These are phyloP conservation scores for Cercis canadensis DNA, from an alignment of 306 rosid species.

Conservation along the genomic window DNA sequence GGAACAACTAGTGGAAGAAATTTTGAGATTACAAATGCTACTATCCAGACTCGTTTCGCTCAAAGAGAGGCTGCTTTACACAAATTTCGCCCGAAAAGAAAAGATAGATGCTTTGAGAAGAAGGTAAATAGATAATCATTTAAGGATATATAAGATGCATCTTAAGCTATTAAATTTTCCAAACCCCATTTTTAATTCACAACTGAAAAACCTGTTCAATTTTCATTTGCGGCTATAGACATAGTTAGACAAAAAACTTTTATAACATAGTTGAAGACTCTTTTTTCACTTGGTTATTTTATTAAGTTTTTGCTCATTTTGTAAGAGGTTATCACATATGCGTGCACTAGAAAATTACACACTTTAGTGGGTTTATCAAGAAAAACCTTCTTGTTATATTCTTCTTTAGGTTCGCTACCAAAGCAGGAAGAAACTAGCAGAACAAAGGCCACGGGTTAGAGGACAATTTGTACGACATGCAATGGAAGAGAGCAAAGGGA, in stretches of 20 bases:
- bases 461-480: slow-evolving; percentile 28
- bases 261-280: too few relatives aligned
- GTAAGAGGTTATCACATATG: too few relatives aligned
- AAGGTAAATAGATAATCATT: slow-evolving; percentile 36
- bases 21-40: slow-evolving; percentile 1
- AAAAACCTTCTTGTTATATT: not conserved
- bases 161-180: too few relatives aligned
- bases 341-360: too few relatives aligned
- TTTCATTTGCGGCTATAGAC: too few relatives aligned
- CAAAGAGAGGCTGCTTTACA: slow-evolving; percentile 54
- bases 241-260: too few relatives aligned
- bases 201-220: too few relatives aligned
- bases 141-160: too few relatives aligned
- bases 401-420: slow-evolving; percentile 32
- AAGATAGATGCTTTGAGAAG: slow-evolving; percentile 63
- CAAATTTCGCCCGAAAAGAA: slow-evolving; percentile 56
- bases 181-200: too few relatives aligned
- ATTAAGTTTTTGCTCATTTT: too few relatives aligned
- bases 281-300: too few relatives aligned
- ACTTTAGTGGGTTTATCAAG: not conserved
- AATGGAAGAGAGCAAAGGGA: slow-evolving; percentile 14
- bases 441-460: slow-evolving; percentile 33
- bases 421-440: slow-evolving; percentile 38
- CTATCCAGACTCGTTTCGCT: not conserved
- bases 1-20: not conserved